Evolutionary conservation across 345 rosid species (phyloP).

Genomic region (Citrus inodora): DNA sequence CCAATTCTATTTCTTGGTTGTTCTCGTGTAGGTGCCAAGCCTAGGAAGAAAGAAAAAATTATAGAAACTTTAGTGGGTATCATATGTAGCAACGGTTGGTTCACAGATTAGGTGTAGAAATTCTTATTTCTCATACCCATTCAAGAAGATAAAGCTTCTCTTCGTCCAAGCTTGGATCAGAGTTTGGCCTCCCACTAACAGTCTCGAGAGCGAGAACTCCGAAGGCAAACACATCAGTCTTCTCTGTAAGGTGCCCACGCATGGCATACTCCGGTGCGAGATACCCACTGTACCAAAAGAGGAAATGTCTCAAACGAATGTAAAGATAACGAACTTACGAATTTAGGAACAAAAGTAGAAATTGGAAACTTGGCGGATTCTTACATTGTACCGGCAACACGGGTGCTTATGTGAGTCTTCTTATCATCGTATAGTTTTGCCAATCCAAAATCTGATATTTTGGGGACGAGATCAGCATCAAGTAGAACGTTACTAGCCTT

Average conservation of each 20-base stretch:
- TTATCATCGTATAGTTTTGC: constrained; percentile 60
- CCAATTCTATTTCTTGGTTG: constrained; percentile 35
- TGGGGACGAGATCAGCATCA: constrained; percentile 43
- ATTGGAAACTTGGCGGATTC: not conserved
- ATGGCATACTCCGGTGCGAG: constrained; percentile 46
- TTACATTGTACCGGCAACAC: constrained; percentile 60
- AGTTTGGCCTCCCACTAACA: constrained; percentile 27
- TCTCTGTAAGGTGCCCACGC: constrained; percentile 40
- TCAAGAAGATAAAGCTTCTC: constrained; percentile 21
- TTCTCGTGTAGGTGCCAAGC: constrained; percentile 59
- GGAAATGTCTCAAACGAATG: not conserved
- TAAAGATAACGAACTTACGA: not conserved
- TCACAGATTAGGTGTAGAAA: not conserved
- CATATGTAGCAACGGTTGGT: not conserved
- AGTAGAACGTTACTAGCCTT: constrained; percentile 50
- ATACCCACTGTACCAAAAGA: not conserved
- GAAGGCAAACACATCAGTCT: constrained; percentile 31
- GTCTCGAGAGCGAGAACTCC: constrained; percentile 8
- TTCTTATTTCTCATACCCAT: constrained; percentile 34
- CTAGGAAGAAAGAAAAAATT: constrained; percentile 20
- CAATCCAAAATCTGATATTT: constrained; percentile 61
- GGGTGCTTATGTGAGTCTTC: constrained; percentile 57
- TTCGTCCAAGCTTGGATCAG: constrained; percentile 40
- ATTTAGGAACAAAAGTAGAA: not conserved
- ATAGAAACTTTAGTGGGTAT: not conserved